A percentile compares a stretch with the other conserved stretches of the same genome.
These are phyloP conservation scores for Mycocentrospora acerina DNA, from an alignment of 2,329 filamentous ascomycete species.

Conservation along the genomic window DNA sequence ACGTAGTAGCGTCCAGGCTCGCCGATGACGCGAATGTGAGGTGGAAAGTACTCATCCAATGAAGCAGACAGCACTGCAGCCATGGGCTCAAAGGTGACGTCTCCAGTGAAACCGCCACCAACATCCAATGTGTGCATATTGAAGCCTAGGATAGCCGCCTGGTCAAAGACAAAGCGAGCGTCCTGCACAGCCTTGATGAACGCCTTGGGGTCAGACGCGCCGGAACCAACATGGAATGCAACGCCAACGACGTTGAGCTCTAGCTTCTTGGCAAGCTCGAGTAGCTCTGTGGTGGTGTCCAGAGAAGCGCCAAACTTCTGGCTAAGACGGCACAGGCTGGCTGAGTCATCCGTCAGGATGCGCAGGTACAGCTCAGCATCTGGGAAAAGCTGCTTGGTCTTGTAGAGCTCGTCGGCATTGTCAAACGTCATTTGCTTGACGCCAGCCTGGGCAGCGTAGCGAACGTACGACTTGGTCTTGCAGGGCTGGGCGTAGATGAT, in stretches of 20 bases:
- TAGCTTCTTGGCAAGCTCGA: constrained; percentile 77
- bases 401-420: constrained; percentile 96
- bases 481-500: constrained; percentile 99
- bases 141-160: constrained; percentile 75
- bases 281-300: constrained; percentile 74
- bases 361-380: constrained; percentile 89
- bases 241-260: constrained; percentile 91
- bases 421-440: constrained; percentile 99
- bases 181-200: constrained; percentile 91
- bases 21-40: constrained; percentile 81
- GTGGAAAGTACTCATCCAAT: constrained; percentile 85
- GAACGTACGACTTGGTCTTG: constrained; percentile 98
- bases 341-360: constrained; percentile 94
- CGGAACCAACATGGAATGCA: constrained; percentile 97
- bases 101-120: constrained; percentile 87
- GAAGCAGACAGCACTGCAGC: constrained; percentile 76
- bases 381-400: constrained; percentile 90
- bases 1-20: constrained; percentile 98
- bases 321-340: constrained; percentile 89
- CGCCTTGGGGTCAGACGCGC: constrained; percentile 87
- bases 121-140: constrained; percentile 86
- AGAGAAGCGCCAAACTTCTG: constrained; percentile 95
- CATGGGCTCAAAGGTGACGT: constrained; percentile 92
- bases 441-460: constrained; percentile 78
- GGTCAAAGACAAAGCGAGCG: constrained; percentile 84